phyloP scores from a whole-genome alignment of 495 filamentous ascomycete genomes.

The Talaromyces trachyspermus region DNA sequence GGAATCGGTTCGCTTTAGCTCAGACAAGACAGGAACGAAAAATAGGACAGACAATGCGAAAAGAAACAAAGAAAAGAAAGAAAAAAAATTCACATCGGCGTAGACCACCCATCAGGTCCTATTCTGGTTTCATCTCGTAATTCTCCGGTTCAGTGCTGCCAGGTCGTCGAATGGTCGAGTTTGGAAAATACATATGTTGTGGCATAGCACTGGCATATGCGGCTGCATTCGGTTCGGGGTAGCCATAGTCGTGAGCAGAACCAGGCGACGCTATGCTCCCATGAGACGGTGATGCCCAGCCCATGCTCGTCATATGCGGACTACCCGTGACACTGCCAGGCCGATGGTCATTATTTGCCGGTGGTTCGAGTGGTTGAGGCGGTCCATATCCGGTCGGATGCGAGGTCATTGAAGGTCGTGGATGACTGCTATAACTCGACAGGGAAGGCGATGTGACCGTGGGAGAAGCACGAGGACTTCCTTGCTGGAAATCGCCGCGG shows the following conservation, averaged over 20 bases:
- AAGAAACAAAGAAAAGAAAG: not conserved
- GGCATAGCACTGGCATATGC: conserved; percentile 47
- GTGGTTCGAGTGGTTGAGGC: conserved; percentile 83
- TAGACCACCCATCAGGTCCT: conserved; percentile 35
- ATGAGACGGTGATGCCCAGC: conserved; percentile 68
- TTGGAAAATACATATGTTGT: conserved; percentile 58
- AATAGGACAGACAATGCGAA: not conserved
- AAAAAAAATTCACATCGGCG: conserved; percentile 23
- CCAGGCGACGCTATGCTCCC: conserved; percentile 57
- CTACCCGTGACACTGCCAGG: conserved; percentile 61
- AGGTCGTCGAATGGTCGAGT: conserved; percentile 56
- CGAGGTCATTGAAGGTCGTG: conserved; percentile 64
- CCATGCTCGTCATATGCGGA: conserved; percentile 63
- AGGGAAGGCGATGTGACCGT: conserved; percentile 53
- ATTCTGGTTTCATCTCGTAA: conserved; percentile 54
- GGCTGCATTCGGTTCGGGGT: conserved; percentile 60
- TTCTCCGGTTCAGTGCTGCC: conserved; percentile 63
- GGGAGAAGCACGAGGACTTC: conserved; percentile 62
- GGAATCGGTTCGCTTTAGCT: conserved; percentile 4
- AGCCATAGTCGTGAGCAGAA: conserved; percentile 57
- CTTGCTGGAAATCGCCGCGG: conserved; percentile 68
- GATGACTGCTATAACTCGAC: conserved; percentile 51
- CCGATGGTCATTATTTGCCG: conserved; percentile 65
- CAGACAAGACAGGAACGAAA: not conserved
- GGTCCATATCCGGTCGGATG: conserved; percentile 75